Base-by-base conservation (phyloP, 2,329 filamentous ascomycete genomes). In the Beauveria brongniartii region DNA sequence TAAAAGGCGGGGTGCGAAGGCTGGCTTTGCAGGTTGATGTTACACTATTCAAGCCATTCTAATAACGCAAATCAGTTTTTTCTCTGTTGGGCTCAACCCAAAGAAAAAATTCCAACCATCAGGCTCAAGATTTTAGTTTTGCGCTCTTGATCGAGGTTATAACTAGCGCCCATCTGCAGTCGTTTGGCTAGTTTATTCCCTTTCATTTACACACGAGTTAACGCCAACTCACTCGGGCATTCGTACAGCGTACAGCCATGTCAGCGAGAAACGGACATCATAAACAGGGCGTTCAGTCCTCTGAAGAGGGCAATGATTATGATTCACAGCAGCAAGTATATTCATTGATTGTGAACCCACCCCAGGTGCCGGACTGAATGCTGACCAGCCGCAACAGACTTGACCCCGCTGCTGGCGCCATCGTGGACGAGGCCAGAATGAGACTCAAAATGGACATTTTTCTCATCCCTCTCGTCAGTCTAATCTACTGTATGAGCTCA, bases 361-460 rank as follows among this genome's bases (percentile, higher is more conserved):
- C 28, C 12, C 12, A 20, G 5, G 26, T 24, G 1, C 2, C 1
- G 1, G 30, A 16, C 9, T 14, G 28, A 48, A 40, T 52, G 22
- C 34, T 58, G 34, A 59, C 46, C 30, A 4, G 5, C 20, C 3
- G 2, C 20, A 22, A 6, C 37, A 51, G 47, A 18, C 22, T 5
- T 14, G 6, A 40, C 37, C 20, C 4, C 5, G 18, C 8, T 8
- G 22, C 3, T 26, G 3, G 14, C 30, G 10, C 22, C 5, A 18
- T n/a, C 14, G n/a, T 30, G 5, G 57, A 26, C 24, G 62, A 63
- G 44, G 40, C 52, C 16, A 61, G 53, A 40, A 74, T 87, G 26
- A 74, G 81, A 3, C 69, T 70, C 63, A 87, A 87, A 68, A 83
- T 87, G 43, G 84, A 87, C 64, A 64, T 85, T 3, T 80, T 75